Evolutionary conservation across 2,329 filamentous ascomycete species (phyloP).

Genomic region (Fusarium clavum): DNA sequence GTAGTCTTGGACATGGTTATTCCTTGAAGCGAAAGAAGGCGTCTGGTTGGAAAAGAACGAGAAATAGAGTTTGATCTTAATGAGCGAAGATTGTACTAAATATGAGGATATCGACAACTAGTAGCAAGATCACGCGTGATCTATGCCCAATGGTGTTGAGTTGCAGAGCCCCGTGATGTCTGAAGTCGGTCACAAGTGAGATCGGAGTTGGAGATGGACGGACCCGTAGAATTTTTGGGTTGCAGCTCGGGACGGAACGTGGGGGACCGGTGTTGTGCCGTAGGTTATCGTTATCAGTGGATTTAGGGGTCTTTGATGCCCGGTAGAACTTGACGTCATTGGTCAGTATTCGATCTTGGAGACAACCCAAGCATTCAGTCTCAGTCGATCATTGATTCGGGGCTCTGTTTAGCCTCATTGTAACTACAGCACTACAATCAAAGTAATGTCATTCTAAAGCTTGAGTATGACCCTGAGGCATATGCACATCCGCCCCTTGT

Average conservation of each 20-base stretch:
- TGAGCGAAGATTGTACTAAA: background rate
- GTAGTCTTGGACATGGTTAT: constrained; percentile 80
- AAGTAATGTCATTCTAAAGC: background rate
- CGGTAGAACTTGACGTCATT: constrained; percentile 28
- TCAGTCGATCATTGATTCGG: background rate
- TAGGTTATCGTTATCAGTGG: constrained; percentile 20
- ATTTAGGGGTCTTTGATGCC: constrained; percentile 23
- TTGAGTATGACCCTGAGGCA: background rate
- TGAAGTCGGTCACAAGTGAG: constrained; percentile 29
- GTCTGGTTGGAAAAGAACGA: background rate
- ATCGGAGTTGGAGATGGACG: background rate
- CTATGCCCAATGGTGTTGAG: constrained; percentile 29
- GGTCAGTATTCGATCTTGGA: background rate
- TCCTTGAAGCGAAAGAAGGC: background rate
- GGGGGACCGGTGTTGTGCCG: constrained; percentile 39
- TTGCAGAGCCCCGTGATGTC: constrained; percentile 34
- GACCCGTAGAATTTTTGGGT: constrained; percentile 33
- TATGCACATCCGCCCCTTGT: background rate
- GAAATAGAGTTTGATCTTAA: constrained; percentile 5
- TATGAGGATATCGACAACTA: background rate
- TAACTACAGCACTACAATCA: background rate
- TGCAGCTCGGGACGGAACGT: constrained; percentile 27
- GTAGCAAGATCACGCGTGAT: constrained; percentile 22
- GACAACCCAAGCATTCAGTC: background rate
- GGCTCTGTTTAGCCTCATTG: background rate